A percentile compares a stretch with the other conserved stretches of the same genome.
Evolutionary conservation across 805 yeast species (phyloP).

Genomic region (Ogataea polymorpha): DNA sequence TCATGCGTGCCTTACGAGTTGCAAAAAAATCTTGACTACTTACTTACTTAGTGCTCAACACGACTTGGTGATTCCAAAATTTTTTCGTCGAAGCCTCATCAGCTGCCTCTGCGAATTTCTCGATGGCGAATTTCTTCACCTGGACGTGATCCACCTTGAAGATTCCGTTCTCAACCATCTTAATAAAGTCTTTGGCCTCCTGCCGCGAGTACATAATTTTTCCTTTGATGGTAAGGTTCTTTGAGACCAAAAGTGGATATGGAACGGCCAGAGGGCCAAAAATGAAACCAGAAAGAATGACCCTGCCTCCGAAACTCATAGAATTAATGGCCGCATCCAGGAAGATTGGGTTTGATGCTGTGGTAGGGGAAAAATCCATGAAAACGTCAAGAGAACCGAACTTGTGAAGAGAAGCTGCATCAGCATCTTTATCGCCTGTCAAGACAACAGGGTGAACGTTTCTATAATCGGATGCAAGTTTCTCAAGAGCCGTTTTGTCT

Average conservation of each 20-base stretch:
- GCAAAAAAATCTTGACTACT: too few species aligned
- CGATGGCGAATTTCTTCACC: conserved; percentile 1
- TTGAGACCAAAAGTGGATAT: conserved; percentile 1
- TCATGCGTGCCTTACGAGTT: too few species aligned
- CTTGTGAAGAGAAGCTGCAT: background rate
- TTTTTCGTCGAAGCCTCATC: background rate
- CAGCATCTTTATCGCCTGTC: conserved; percentile 5
- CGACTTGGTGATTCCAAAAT: background rate
- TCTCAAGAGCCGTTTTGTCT: conserved; percentile 1
- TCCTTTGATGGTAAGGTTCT: conserved; percentile 5
- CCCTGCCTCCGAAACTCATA: conserved; percentile 1
- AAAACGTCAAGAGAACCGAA: conserved; percentile 4
- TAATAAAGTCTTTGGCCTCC: conserved; percentile 4
- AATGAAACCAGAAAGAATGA: conserved; percentile 6
- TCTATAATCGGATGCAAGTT: too few species aligned
- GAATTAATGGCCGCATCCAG: background rate
- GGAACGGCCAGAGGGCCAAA: background rate
- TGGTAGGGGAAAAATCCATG: conserved; percentile 6
- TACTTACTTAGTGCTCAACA: too few species aligned
- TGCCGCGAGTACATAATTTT: conserved; percentile 5
- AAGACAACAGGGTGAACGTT: background rate
- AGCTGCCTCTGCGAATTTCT: conserved; percentile 1
- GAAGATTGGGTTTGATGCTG: background rate
- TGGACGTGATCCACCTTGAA: conserved; percentile 3
- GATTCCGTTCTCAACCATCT: conserved; percentile 6